phyloP scores from a whole-genome alignment of 75 land plant species.

The Selaginella tamariscina region DNA sequence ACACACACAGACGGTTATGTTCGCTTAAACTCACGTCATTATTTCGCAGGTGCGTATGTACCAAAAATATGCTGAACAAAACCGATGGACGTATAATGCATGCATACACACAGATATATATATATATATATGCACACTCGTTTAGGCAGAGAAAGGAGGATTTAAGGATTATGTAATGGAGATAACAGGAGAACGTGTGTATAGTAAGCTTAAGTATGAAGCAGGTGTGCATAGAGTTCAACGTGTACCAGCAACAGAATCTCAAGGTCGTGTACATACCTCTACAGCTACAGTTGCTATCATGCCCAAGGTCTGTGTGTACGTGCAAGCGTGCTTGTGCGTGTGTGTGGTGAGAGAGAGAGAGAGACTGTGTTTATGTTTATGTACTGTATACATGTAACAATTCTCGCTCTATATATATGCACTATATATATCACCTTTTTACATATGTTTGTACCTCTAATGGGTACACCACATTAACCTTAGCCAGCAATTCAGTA shows the following conservation, averaged over 20 bases:
- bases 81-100: slow-evolving; percentile 50
- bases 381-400: too few species aligned
- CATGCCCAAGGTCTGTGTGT: slow-evolving; percentile 99
- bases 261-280: slow-evolving; percentile 98
- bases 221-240: too few species aligned
- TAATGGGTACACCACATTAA: background rate
- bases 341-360: too few species aligned
- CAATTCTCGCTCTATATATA: too few species aligned
- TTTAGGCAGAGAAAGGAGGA: slow-evolving; percentile 83
- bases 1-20: background rate
- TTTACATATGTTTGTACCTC: background rate
- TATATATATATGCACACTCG: slow-evolving; percentile 52
- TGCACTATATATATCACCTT: background rate
- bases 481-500: too few species aligned
- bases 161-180: slow-evolving; percentile 84
- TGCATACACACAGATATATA: too few species aligned
- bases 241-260: too few species aligned
- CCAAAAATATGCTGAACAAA: slow-evolving; percentile 73
- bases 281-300: slow-evolving; percentile 97
- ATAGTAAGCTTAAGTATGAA: too few species aligned
- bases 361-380: too few species aligned
- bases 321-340: too few species aligned
- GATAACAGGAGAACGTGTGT: too few species aligned
- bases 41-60: slow-evolving; percentile 71
- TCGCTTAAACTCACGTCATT: slow-evolving; percentile 4